phyloP scores from a whole-genome alignment of 2,329 filamentous ascomycete genomes.

The Bipolaris victoriae region DNA sequence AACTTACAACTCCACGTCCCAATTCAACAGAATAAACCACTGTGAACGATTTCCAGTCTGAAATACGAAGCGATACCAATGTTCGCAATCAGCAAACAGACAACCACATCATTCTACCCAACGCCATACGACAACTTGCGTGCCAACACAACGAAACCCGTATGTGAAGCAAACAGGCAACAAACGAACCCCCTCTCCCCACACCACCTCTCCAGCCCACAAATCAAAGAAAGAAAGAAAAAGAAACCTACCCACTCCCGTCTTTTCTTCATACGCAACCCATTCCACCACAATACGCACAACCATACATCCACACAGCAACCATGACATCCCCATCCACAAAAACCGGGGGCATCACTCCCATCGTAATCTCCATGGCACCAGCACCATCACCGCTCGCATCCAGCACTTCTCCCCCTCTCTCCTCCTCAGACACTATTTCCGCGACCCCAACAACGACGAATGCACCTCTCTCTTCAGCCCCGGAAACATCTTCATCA shows the following conservation, averaged over 20 bases:
- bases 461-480: too few relatives aligned
- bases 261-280: too few relatives aligned
- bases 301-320: too few relatives aligned
- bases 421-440: too few relatives aligned
- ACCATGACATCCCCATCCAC: neutral
- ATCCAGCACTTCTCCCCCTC: too few relatives aligned
- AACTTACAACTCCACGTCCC: neutral
- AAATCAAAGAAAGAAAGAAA: too few relatives aligned
- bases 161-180: neutral
- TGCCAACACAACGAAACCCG: neutral
- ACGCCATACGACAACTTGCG: neutral
- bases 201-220: neutral
- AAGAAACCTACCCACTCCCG: neutral
- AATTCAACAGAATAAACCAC: neutral
- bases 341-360: neutral
- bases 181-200: neutral
- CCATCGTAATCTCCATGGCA: conserved; percentile 9
- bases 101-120: too few relatives aligned
- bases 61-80: neutral
- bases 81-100: neutral
- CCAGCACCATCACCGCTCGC: neutral
- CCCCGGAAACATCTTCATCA: too few relatives aligned
- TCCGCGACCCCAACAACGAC: too few relatives aligned
- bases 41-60: too few relatives aligned
- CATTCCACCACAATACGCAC: too few relatives aligned